phyloP scores from a whole-genome alignment of 2,329 filamentous ascomycete species.

The Pseudogymnoascus sp. region DNA sequence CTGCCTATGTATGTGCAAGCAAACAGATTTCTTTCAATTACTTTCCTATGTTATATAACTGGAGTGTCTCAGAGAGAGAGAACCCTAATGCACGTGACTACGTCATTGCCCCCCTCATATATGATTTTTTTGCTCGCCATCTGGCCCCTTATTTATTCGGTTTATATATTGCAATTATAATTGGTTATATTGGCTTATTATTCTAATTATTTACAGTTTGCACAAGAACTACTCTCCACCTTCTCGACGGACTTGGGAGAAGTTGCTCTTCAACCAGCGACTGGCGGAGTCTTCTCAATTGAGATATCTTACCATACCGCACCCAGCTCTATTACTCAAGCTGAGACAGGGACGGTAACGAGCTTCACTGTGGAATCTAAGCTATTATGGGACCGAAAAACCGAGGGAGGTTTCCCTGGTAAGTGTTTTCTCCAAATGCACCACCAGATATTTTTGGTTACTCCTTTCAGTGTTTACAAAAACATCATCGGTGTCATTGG shows the following conservation, averaged over 20 bases:
- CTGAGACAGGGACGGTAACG: conserved; percentile 11
- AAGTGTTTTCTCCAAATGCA: conserved; percentile 20
- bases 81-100: not conserved
- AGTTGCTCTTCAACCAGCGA: conserved; percentile 75
- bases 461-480: not conserved
- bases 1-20: conserved; percentile 62
- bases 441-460: not conserved
- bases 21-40: not conserved
- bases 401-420: conserved; percentile 79
- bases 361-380: conserved; percentile 30
- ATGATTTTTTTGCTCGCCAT: conserved; percentile 6
- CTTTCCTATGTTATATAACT: not conserved
- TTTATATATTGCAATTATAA: not conserved
- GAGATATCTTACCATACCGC: conserved; percentile 42
- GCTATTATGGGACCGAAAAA: conserved; percentile 79
- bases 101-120: not conserved
- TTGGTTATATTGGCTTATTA: not conserved
- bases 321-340: conserved; percentile 16
- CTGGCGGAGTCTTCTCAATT: conserved; percentile 76
- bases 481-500: no score
- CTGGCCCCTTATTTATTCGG: not conserved
- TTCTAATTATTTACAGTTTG: conserved; percentile 50
- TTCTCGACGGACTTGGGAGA: conserved; percentile 80
- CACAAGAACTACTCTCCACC: conserved; percentile 89
- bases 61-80: not conserved